Evolutionary conservation across 1,139 yeast genomes (phyloP), one percentile per base, ranked within the genome.

Genomic region (Yamadazyma spencermartinsiae): DNA sequence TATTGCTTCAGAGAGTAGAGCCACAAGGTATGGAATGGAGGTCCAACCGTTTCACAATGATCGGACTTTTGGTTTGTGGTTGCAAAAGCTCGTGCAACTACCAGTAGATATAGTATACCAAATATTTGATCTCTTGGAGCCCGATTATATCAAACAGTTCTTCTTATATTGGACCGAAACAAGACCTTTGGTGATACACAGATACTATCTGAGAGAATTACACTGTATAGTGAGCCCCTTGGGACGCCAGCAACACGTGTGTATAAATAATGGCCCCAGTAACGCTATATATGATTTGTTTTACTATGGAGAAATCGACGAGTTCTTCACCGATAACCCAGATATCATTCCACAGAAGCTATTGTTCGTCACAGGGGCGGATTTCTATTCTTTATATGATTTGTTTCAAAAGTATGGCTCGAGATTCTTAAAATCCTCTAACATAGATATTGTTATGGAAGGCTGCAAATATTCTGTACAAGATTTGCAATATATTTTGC

Each of bases 221-320:
- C 73, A 67, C 36, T 59, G 68, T 31, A 51, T 64, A 3, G 51
- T 67, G 10, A 54, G 65, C 10, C 72, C 72, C 1, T 54, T 63
- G 1, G 46, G 52, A 15, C 39, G 63, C 16, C 67, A 46, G 24
- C 35, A 32, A 18, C 67, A 20, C 61, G 63, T 45, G 43, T 50
- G 42, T 55, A 59, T 37, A 14, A 48, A 12, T 30, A 48, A 32
- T 45, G 56, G 10, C 23, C 36, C 14, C 42, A 39, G 24, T 26
- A 49, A 52, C 16, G 52, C 47, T 24, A 49, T 63, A 13, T 51
- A 60, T 19, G 64, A 61, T 35, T 54, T 66, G 25, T 49, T 46
- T 31, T 58, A 59, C 10, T 63, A 39, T 43, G 63, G 60, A 23
- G 66, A 64, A 37, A 61, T 65, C 36, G 63, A 56, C 33, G 66